These are phyloP conservation scores for Tricholoma saponaceum DNA, from an alignment of 768 basidiomycete species.

Conservation along the genomic window DNA sequence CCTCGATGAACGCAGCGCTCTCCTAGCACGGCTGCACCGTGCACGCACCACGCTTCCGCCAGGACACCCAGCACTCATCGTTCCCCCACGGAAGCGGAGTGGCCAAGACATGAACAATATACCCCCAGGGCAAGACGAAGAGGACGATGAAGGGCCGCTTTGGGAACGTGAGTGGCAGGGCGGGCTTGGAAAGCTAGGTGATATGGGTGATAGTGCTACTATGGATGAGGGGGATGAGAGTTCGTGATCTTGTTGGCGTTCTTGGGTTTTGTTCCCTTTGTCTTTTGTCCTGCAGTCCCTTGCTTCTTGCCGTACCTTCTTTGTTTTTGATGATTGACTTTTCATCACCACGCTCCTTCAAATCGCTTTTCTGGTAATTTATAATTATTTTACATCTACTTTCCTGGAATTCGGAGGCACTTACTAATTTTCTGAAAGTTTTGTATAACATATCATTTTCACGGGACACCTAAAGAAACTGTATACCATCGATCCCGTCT, in stretches of 20 bases:
- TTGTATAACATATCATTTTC: neutral
- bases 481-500: neutral
- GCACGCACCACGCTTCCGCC: conserved; percentile 56
- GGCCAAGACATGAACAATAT: conserved; percentile 5
- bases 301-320: neutral
- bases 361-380: neutral
- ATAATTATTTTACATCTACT: neutral
- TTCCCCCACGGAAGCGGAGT: conserved; percentile 18
- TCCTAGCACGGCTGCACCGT: conserved; percentile 55
- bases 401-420: neutral
- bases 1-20: conserved; percentile 50
- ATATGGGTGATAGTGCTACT: conserved; percentile 41
- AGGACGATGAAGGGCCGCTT: conserved; percentile 30
- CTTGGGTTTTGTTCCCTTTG: neutral
- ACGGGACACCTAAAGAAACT: neutral
- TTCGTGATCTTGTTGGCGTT: neutral
- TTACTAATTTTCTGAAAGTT: neutral
- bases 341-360: neutral
- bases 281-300: neutral
- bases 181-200: conserved; percentile 49
- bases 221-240: conserved; percentile 43
- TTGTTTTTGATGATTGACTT: neutral
- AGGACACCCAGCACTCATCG: conserved; percentile 53
- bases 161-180: conserved; percentile 90
- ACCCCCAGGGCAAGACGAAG: conserved; percentile 17